phyloP scores from a whole-genome alignment of 768 basidiomycete species.

The Pulveroboletus sp. region DNA sequence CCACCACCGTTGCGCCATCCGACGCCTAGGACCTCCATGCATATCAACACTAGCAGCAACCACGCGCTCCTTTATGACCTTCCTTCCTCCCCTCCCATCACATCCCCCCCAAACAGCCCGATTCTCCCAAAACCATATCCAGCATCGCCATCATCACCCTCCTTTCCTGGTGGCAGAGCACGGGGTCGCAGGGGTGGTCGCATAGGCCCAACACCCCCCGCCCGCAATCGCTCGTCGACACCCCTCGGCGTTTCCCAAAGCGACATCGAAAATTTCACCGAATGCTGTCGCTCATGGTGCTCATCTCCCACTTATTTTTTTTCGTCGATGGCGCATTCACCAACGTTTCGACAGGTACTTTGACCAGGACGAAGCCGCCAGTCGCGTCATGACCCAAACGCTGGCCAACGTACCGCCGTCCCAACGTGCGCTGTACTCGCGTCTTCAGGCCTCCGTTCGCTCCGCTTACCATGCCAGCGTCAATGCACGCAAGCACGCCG shows the following conservation, averaged over 20 bases:
- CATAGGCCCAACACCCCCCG: slow-evolving; percentile 46
- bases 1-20: slow-evolving; percentile 57
- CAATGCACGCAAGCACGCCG: slow-evolving; percentile 70
- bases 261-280: slow-evolving; percentile 77
- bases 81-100: slow-evolving; percentile 51
- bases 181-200: slow-evolving; percentile 47
- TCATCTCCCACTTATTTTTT: neutral
- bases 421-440: slow-evolving; percentile 82
- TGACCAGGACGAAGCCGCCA: slow-evolving; percentile 73
- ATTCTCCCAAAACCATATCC: slow-evolving; percentile 36
- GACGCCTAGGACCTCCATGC: slow-evolving; percentile 43
- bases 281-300: slow-evolving; percentile 74
- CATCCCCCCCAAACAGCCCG: slow-evolving; percentile 55
- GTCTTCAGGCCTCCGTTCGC: slow-evolving; percentile 82
- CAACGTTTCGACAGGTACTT: slow-evolving; percentile 60
- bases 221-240: slow-evolving; percentile 63
- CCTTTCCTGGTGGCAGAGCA: slow-evolving; percentile 45
- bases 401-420: slow-evolving; percentile 75
- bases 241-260: slow-evolving; percentile 60
- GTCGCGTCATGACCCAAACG: slow-evolving; percentile 77
- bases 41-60: slow-evolving; percentile 42
- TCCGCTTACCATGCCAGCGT: slow-evolving; percentile 81
- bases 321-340: neutral
- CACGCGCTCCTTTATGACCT: slow-evolving; percentile 76
- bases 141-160: slow-evolving; percentile 57